These are phyloP conservation scores for Trichomonas tenax DNA, from an alignment of 208 protist species.

Conservation along the genomic window DNA sequence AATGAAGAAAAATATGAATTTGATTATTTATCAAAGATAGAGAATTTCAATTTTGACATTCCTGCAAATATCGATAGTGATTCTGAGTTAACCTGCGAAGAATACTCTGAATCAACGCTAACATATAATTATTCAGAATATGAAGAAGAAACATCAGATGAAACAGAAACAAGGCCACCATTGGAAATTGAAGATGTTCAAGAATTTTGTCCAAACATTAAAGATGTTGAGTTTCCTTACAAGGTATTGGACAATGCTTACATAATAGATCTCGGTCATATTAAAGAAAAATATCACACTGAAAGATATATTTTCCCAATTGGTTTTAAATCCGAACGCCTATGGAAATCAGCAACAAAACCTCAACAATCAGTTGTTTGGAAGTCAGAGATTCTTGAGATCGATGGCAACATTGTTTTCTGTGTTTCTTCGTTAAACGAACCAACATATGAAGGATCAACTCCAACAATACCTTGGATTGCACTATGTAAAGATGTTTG, in stretches of 20 bases:
- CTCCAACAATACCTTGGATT: not conserved
- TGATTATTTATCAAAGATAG: too few species aligned
- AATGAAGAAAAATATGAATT: too few species aligned
- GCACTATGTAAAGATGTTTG: not conserved
- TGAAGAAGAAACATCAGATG: not conserved
- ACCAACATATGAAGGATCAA: not conserved
- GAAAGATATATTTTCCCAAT: not conserved
- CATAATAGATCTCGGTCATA: not conserved
- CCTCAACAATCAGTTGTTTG: not conserved
- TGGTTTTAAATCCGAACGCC: not conserved
- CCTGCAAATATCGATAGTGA: too few species aligned
- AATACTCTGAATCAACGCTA: not conserved
- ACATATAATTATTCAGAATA: not conserved
- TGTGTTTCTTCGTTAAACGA: not conserved
- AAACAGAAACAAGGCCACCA: not conserved
- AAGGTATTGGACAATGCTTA: not conserved
- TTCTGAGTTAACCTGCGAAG: too few species aligned
- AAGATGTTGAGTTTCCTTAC: not conserved
- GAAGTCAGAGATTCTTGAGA: not conserved
- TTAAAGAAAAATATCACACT: not conserved
- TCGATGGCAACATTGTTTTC: not conserved
- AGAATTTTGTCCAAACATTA: not conserved
- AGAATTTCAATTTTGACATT: too few species aligned
- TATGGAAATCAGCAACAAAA: not conserved
- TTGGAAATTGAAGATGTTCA: not conserved